Evolutionary conservation across 176 grass and related monocot species (phyloP).

Genomic region (Cymbopogon citratus): DNA sequence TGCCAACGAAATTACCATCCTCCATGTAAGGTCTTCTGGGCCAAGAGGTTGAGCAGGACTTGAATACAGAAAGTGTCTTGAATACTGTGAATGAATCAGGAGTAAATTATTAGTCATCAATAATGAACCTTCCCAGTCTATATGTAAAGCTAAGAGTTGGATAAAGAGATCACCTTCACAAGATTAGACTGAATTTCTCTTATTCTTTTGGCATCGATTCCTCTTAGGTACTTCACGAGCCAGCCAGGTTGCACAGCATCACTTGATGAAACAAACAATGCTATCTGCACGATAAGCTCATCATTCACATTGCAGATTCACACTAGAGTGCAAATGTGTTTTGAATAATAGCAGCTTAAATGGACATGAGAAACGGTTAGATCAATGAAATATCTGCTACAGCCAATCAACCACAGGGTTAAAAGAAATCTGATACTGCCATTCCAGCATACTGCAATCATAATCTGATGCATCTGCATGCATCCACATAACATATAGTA

Average conservation of each 20-base stretch:
- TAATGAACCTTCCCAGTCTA: background rate
- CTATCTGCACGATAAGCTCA: slow-evolving; percentile 49
- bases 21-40: slow-evolving; percentile 91
- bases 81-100: slow-evolving; percentile 47
- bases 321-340: background rate
- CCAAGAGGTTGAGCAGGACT: slow-evolving; percentile 80
- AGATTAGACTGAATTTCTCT: slow-evolving; percentile 77
- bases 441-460: background rate
- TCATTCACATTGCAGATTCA: slow-evolving; percentile 8
- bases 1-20: slow-evolving; percentile 54
- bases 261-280: slow-evolving; percentile 80
- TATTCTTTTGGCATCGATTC: slow-evolving; percentile 44
- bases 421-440: background rate
- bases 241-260: slow-evolving; percentile 84
- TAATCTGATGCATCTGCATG: background rate
- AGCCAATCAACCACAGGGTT: background rate
- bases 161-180: slow-evolving; percentile 48
- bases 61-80: slow-evolving; percentile 86
- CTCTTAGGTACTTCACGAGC: slow-evolving; percentile 73
- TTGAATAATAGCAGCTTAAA: background rate
- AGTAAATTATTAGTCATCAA: slow-evolving; percentile 24
- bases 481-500: background rate
- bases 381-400: background rate
- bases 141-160: background rate
- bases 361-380: background rate